These are phyloP conservation scores for Paecilomyces formosus DNA, from an alignment of 2,329 filamentous ascomycete species.

Conservation along the genomic window DNA sequence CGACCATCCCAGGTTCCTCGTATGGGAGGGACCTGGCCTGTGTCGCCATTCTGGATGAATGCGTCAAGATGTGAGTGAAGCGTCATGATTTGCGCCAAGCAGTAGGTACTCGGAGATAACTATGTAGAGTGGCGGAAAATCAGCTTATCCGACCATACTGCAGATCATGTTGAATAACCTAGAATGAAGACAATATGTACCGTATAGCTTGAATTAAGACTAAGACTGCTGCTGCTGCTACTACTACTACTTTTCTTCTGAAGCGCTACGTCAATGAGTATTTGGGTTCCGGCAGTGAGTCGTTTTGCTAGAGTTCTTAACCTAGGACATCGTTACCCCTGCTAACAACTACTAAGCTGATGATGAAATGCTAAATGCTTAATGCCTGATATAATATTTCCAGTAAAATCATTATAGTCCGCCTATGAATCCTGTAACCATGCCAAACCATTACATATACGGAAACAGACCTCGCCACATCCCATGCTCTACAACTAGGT, in stretches of 20 bases:
- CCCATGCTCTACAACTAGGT: neutral
- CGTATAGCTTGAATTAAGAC: no score
- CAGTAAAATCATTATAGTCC: neutral
- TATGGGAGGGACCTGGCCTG: constrained; percentile 42
- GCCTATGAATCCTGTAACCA: neutral
- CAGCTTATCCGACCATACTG: neutral
- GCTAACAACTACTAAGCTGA: no score
- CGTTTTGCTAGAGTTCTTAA: no score
- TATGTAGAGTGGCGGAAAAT: neutral
- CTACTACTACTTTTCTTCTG: no score
- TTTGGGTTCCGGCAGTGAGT: no score
- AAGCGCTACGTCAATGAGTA: no score
- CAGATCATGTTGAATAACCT: neutral
- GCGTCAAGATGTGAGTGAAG: neutral
- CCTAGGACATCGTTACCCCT: no score
- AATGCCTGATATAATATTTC: neutral
- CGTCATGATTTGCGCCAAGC: neutral
- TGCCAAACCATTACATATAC: neutral
- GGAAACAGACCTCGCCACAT: neutral
- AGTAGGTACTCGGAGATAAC: no score
- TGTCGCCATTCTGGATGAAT: neutral
- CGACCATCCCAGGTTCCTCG: constrained; percentile 54
- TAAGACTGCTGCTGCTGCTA: no score
- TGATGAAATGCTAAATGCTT: no score
- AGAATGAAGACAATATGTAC: neutral